Evolutionary conservation across 208 protist species (phyloP).

Genomic region (Herpetomonas tarakana): DNA sequence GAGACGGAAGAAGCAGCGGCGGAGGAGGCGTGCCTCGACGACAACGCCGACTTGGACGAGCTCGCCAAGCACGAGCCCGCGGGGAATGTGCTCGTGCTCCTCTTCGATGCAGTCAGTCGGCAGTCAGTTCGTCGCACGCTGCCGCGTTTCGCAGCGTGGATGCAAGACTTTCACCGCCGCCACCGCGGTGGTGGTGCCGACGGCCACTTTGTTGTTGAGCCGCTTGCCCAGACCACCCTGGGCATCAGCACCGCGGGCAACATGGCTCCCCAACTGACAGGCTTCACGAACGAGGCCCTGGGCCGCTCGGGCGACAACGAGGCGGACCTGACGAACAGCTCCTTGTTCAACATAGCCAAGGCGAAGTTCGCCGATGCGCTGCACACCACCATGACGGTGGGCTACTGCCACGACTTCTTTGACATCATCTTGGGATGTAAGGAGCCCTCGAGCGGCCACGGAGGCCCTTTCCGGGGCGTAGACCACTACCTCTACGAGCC

Average conservation of each 20-base stretch:
- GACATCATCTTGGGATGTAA: conserved; percentile 17
- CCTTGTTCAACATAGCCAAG: conserved; percentile 40
- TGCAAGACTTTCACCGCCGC: conserved; percentile 30
- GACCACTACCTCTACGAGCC: conserved; percentile 57
- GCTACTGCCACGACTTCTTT: conserved; percentile 45
- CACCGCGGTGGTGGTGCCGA: not conserved
- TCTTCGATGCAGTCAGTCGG: conserved; percentile 64
- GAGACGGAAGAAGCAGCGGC: not conserved
- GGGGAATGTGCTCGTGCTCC: conserved; percentile 43
- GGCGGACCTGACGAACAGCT: conserved; percentile 11
- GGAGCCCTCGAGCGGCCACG: conserved; percentile 21
- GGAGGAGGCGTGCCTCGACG: not conserved
- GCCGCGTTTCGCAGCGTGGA: conserved; percentile 41
- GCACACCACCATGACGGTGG: conserved; percentile 28
- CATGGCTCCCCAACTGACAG: conserved; percentile 26
- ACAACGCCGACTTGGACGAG: not conserved
- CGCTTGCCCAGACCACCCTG: conserved; percentile 37
- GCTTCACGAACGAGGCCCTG: conserved; percentile 4
- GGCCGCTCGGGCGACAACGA: not conserved
- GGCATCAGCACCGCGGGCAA: conserved; percentile 38
- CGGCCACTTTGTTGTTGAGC: conserved; percentile 35
- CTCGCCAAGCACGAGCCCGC: conserved; percentile 17
- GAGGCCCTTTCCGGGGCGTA: conserved; percentile 16
- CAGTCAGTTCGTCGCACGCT: conserved; percentile 48
- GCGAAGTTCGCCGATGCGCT: conserved; percentile 33